These are phyloP conservation scores for Salix exigua DNA, from an alignment of 345 rosid species.

Conservation along the genomic window DNA sequence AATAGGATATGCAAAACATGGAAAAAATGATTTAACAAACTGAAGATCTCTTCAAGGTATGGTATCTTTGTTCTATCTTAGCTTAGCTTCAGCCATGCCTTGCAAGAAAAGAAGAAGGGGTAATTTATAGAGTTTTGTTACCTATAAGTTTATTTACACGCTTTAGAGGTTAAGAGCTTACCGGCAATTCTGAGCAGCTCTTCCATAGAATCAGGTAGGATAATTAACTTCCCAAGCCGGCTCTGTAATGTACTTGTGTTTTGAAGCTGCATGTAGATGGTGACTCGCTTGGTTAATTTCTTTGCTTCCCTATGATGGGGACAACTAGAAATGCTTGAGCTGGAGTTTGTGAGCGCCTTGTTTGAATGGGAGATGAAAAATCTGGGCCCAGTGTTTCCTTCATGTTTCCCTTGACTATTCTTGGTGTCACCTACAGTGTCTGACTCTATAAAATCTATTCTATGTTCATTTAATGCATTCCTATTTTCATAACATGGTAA, in stretches of 20 bases:
- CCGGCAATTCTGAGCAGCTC: conserved; percentile 79
- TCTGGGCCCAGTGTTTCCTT: conserved; percentile 20
- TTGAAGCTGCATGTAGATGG: conserved; percentile 57
- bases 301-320: conserved; percentile 21
- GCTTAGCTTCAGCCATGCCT: not conserved
- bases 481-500: conserved; percentile 42
- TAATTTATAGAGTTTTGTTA: conserved; percentile 3
- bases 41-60: conserved; percentile 18
- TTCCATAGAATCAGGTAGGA: conserved; percentile 74
- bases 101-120: not conserved
- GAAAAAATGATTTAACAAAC: conserved; percentile 7
- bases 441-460: conserved; percentile 34
- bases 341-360: conserved; percentile 24
- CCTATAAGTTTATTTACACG: conserved; percentile 23
- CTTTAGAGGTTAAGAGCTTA: conserved; percentile 40
- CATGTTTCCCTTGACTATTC: conserved; percentile 21
- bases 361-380: conserved; percentile 19
- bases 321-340: conserved; percentile 28
- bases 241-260: conserved; percentile 27
- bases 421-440: conserved; percentile 25
- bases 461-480: conserved; percentile 41
- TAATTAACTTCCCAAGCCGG: conserved; percentile 51
- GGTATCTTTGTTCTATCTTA: not conserved
- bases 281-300: conserved; percentile 53
- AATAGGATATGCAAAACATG: conserved; percentile 20